These are phyloP conservation scores for Tuber indicum DNA, from an alignment of 495 filamentous ascomycete species.

Conservation along the genomic window DNA sequence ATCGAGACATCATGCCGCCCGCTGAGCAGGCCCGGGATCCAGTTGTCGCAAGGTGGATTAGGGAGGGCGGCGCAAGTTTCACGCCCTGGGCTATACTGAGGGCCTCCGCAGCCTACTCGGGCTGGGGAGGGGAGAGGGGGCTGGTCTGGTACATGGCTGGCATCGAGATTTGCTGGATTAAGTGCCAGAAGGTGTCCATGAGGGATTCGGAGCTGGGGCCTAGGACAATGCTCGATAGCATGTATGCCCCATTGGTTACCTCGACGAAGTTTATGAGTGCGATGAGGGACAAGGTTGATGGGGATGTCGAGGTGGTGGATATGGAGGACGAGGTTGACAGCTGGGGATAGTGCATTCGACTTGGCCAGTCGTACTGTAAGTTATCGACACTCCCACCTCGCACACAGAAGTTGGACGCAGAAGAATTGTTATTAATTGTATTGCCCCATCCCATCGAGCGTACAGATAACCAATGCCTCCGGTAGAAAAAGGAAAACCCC, in stretches of 20 bases:
- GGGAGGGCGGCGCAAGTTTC: slow-evolving; percentile 44
- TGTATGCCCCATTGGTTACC: slow-evolving; percentile 24
- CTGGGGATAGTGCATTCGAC: not conserved
- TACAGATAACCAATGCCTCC: slow-evolving; percentile 12
- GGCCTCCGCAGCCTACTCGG: slow-evolving; percentile 56
- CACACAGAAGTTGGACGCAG: not conserved
- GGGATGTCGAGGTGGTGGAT: not conserved
- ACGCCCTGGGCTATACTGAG: slow-evolving; percentile 54
- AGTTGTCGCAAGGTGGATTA: slow-evolving; percentile 48
- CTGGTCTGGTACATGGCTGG: slow-evolving; percentile 63
- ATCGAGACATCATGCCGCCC: slow-evolving; percentile 46
- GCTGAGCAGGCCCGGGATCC: slow-evolving; percentile 34
- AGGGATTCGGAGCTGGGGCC: slow-evolving; percentile 9
- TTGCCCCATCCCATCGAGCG: not conserved
- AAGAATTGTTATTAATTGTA: slow-evolving; percentile 1
- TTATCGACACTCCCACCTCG: not conserved
- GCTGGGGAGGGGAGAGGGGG: slow-evolving; percentile 42
- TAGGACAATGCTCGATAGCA: slow-evolving; percentile 21
- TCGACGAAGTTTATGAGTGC: not conserved
- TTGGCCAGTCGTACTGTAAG: not conserved
- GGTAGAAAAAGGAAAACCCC: not conserved
- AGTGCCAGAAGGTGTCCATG: slow-evolving; percentile 44
- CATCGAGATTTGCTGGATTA: slow-evolving; percentile 57
- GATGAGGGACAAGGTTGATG: not conserved
- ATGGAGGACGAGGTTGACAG: not conserved